phyloP scores from a whole-genome alignment of 164 flowering plant genomes.

The Nelumbo lutea region DNA sequence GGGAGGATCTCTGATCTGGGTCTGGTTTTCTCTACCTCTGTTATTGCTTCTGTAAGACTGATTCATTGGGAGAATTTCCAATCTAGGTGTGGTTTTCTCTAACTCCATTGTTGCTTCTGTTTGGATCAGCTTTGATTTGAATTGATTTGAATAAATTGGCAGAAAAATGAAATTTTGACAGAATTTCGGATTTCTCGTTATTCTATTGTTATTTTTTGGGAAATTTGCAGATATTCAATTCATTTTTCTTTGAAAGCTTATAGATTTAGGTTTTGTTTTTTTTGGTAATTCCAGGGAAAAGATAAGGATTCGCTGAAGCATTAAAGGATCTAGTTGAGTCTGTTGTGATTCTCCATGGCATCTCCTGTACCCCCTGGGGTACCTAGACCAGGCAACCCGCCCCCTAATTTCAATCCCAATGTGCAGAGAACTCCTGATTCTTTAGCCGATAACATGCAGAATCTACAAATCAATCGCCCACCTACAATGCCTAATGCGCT shows the following conservation, averaged over 20 bases:
- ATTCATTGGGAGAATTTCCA: no score
- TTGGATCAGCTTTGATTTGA: background rate
- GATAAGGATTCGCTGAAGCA: slow-evolving; percentile 6
- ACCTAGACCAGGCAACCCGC: slow-evolving; percentile 51
- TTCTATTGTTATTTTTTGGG: background rate
- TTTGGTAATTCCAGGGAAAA: slow-evolving; percentile 9
- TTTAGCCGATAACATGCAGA: slow-evolving; percentile 56
- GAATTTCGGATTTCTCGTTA: background rate
- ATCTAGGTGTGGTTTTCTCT: background rate
- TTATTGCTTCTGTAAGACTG: no score
- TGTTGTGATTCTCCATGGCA: slow-evolving; percentile 40
- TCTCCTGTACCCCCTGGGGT: slow-evolving; percentile 67
- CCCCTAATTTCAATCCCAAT: slow-evolving; percentile 58
- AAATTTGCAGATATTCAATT: background rate
- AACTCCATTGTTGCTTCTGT: background rate
- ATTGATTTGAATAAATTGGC: background rate
- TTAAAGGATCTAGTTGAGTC: slow-evolving; percentile 2
- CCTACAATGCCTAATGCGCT: slow-evolving; percentile 33
- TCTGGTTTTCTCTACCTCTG: no score
- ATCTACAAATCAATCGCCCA: slow-evolving; percentile 53
- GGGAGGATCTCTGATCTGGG: no score
- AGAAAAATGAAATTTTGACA: background rate
- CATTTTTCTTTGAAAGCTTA: background rate
- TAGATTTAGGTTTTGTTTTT: background rate
- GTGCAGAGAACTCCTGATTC: slow-evolving; percentile 34